Conservation (phyloP, 192 early-diverging fungal species). For the Phlyctochytrium bullatum region DNA sequence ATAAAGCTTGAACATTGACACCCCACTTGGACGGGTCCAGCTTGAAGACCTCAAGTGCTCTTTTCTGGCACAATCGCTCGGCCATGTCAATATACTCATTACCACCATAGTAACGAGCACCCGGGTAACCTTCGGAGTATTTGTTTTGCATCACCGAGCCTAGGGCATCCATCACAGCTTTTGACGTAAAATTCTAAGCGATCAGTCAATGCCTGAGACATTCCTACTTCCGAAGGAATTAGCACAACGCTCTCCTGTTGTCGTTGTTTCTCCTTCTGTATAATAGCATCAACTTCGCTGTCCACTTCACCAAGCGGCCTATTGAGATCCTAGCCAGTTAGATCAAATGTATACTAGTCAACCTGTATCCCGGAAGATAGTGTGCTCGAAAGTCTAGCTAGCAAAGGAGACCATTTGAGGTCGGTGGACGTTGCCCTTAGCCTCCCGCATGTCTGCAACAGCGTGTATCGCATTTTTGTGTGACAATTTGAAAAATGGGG, state of each 20-base stretch:
- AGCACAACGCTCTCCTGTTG: constrained; percentile 90
- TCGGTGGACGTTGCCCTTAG: neutral
- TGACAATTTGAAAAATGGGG: too few species aligned
- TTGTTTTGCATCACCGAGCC: constrained; percentile 99
- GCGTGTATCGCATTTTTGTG: too few species aligned
- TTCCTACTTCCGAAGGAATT: constrained; percentile 89
- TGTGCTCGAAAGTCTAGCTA: too few species aligned
- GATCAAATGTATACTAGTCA: too few species aligned
- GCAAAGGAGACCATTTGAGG: too few species aligned
- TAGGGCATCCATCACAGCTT: constrained; percentile 91
- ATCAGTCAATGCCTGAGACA: neutral
- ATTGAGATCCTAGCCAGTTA: constrained; percentile 69
- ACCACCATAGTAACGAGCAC: constrained; percentile 97
- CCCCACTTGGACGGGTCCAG: constrained; percentile 87
- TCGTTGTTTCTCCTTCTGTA: constrained; percentile 92
- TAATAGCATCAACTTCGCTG: constrained; percentile 90
- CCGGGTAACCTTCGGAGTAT: constrained; percentile 97
- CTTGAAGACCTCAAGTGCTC: constrained; percentile 91
- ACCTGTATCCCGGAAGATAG: too few species aligned
- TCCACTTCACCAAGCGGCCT: constrained; percentile 70
- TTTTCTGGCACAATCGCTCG: constrained; percentile 89
- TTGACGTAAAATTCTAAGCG: constrained; percentile 93
- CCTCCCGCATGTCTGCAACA: too few species aligned
- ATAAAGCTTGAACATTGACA: constrained; percentile 96
- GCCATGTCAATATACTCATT: constrained; percentile 98